These are phyloP conservation scores for Acanthamoeba polyphaga DNA, from an alignment of 208 protist species.

Conservation along the genomic window DNA sequence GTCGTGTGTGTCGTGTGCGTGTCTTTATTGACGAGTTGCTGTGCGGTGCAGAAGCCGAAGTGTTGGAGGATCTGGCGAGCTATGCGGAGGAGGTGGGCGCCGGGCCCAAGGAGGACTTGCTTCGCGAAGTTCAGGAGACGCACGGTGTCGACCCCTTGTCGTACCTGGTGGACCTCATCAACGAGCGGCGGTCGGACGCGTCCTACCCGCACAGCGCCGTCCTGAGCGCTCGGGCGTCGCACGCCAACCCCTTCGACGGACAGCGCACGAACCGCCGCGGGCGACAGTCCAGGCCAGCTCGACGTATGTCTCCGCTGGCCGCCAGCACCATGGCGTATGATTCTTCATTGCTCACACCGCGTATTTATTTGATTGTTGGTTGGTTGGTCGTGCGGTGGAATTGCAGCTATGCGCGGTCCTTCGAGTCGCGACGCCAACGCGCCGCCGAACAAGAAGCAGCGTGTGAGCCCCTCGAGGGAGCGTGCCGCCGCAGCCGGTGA, in stretches of 20 bases:
- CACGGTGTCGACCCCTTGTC: neutral
- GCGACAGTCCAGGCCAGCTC: no score
- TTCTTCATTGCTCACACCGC: no score
- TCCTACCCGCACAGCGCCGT: neutral
- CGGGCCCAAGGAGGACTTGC: neutral
- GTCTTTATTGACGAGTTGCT: neutral
- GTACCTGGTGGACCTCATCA: neutral
- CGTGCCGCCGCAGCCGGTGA: neutral
- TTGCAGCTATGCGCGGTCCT: no score
- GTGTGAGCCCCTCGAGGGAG: neutral
- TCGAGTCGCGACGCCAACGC: neutral
- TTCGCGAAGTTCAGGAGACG: neutral
- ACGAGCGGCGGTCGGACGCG: neutral
- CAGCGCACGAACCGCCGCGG: neutral
- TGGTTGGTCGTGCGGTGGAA: no score
- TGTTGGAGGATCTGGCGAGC: slow-evolving; percentile 10
- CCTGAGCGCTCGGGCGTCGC: neutral
- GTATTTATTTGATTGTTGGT: no score
- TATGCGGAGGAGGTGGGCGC: slow-evolving; percentile 37
- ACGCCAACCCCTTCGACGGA: neutral
- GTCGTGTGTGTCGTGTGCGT: no score
- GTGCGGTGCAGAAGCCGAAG: neutral
- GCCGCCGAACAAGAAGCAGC: neutral
- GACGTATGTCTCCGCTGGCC: no score
- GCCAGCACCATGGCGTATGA: no score